Evolutionary conservation across 805 yeast species (phyloP).

Genomic region (Starmerella bombicola): DNA sequence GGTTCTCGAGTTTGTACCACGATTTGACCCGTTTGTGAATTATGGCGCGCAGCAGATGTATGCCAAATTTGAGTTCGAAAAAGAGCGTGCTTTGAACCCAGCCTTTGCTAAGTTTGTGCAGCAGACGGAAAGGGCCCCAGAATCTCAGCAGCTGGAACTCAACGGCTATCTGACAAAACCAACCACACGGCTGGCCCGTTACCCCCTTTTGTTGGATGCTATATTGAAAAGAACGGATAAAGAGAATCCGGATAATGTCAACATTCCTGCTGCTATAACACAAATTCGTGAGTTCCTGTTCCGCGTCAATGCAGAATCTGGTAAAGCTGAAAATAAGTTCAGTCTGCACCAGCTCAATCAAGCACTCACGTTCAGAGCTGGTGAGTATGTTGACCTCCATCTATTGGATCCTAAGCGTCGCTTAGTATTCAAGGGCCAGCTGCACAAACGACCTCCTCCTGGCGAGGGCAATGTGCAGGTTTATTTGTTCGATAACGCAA

Average conservation of each 20-base stretch:
- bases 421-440: constrained; percentile 63
- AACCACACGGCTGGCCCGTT: constrained; percentile 89
- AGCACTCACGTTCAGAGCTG: constrained; percentile 64
- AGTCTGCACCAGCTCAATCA: constrained; percentile 78
- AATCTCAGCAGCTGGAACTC: constrained; percentile 77
- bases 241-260: constrained; percentile 58
- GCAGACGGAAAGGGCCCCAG: constrained; percentile 74
- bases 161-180: constrained; percentile 91
- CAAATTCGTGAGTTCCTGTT: constrained; percentile 62
- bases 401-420: constrained; percentile 69
- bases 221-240: constrained; percentile 70
- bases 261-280: constrained; percentile 59
- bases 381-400: constrained; percentile 77
- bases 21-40: constrained; percentile 81
- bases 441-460: constrained; percentile 54
- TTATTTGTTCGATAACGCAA: constrained; percentile 76
- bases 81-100: constrained; percentile 82
- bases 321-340: constrained; percentile 86
- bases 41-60: constrained; percentile 92
- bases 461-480: constrained; percentile 70
- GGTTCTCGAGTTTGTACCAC: constrained; percentile 67
- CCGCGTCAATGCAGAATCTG: constrained; percentile 74
- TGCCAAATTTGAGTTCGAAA: constrained; percentile 89
- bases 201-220: constrained; percentile 71
- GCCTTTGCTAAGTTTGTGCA: constrained; percentile 88